phyloP scores from a whole-genome alignment of 352 stramenopile species.

The Globisporangium camurandrum region DNA sequence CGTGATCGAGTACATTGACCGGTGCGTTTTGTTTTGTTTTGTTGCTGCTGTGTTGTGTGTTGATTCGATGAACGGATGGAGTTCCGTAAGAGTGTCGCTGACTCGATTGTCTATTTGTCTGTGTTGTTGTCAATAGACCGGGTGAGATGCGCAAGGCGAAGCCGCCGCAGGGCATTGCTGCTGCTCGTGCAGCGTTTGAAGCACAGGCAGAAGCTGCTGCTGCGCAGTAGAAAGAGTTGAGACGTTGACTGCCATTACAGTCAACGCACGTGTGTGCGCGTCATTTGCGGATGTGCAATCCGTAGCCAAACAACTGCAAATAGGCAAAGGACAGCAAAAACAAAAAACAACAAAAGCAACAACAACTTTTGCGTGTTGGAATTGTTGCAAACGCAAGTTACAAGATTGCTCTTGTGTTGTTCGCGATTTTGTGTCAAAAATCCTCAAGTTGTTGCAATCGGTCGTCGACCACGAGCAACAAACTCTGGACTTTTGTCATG shows the following conservation, averaged over 20 bases:
- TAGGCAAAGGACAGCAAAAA: too few relatives aligned
- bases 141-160: slow-evolving; percentile 83
- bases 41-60: neutral
- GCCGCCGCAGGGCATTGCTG: slow-evolving; percentile 49
- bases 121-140: slow-evolving; percentile 22
- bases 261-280: too few relatives aligned
- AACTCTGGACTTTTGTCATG: slow-evolving; percentile 70
- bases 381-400: too few relatives aligned
- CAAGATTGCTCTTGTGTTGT: neutral
- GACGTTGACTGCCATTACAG: too few relatives aligned
- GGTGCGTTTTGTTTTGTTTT: slow-evolving; percentile 24
- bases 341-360: too few relatives aligned
- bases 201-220: slow-evolving; percentile 19
- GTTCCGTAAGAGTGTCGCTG: neutral
- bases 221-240: neutral
- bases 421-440: slow-evolving; percentile 1
- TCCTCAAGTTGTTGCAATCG: slow-evolving; percentile 55
- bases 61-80: neutral
- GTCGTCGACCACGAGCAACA: slow-evolving; percentile 70
- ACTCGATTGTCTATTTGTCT: slow-evolving; percentile 5
- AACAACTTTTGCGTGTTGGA: too few relatives aligned
- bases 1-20: slow-evolving; percentile 97
- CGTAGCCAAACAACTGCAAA: too few relatives aligned
- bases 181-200: slow-evolving; percentile 38
- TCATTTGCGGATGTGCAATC: too few relatives aligned